phyloP scores from a whole-genome alignment of 2,329 filamentous ascomycete species.

The Graphium sp. region DNA sequence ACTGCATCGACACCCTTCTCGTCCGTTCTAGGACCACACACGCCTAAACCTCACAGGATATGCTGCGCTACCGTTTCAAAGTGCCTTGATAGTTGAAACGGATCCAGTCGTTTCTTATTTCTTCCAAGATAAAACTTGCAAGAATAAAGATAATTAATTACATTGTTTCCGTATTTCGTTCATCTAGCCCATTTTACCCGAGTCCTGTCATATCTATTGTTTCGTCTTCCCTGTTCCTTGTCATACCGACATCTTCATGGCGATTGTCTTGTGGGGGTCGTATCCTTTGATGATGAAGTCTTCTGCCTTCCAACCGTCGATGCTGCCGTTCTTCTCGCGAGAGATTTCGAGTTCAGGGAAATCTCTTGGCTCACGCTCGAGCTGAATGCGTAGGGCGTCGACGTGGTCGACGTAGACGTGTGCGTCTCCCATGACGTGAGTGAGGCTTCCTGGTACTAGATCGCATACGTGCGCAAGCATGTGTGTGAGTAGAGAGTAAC shows the following conservation, averaged over 20 bases:
- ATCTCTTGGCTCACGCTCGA: constrained; percentile 60
- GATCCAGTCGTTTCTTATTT: too few species aligned
- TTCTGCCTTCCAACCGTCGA: constrained; percentile 80
- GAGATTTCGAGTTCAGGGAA: constrained; percentile 69
- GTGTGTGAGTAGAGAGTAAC: constrained; percentile 83
- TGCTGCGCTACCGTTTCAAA: too few species aligned
- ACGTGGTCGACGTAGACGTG: constrained; percentile 91
- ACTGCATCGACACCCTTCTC: too few species aligned
- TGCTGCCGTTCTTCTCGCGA: constrained; percentile 50
- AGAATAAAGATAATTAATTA: too few species aligned
- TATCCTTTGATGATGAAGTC: constrained; percentile 84
- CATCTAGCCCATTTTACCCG: too few species aligned
- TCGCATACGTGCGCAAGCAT: constrained; percentile 85
- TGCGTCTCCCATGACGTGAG: constrained; percentile 96
- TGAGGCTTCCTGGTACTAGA: constrained; percentile 69
- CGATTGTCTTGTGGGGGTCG: constrained; percentile 76
- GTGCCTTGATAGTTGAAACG: too few species aligned
- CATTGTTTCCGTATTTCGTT: too few species aligned
- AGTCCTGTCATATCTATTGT: too few species aligned
- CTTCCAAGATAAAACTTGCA: too few species aligned
- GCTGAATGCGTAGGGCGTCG: constrained; percentile 66
- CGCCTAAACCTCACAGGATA: too few species aligned
- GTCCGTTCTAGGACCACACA: too few species aligned
- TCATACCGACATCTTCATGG: constrained; percentile 97
- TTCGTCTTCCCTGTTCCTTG: background rate